These are phyloP conservation scores for Macrocybe gigantea DNA, from an alignment of 768 basidiomycete genomes.

Conservation along the genomic window DNA sequence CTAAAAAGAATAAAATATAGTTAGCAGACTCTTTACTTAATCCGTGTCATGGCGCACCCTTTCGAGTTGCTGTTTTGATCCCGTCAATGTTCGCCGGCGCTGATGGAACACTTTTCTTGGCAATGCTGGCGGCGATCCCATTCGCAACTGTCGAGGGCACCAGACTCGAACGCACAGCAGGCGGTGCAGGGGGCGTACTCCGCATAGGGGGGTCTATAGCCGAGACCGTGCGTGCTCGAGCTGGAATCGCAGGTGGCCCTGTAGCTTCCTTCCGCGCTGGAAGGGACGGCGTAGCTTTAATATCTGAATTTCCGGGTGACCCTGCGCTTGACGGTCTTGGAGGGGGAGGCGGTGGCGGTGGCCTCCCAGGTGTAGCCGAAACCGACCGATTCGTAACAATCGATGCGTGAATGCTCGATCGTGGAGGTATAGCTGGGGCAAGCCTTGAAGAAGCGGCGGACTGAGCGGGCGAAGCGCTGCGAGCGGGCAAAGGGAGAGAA, in stretches of 20 bases:
- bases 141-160: background rate
- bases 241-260: constrained; percentile 10
- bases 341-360: background rate
- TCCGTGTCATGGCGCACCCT: too few species aligned
- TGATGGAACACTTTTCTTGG: too few species aligned
- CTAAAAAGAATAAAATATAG: constrained; percentile 14
- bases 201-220: constrained; percentile 31
- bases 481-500: constrained; percentile 29
- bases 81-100: too few species aligned
- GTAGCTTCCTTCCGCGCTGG: background rate
- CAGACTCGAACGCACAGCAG: constrained; percentile 4
- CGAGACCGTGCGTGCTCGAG: constrained; percentile 23
- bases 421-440: constrained; percentile 19
- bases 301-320: background rate
- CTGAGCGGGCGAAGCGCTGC: constrained; percentile 21
- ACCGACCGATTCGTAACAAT: background rate
- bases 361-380: background rate
- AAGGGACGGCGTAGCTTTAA: too few species aligned
- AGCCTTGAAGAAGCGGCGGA: constrained; percentile 3
- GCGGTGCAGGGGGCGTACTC: constrained; percentile 15
- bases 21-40: background rate
- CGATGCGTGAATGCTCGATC: background rate
- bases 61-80: too few species aligned
- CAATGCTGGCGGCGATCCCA: background rate
- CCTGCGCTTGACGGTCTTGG: background rate